Conservation (phyloP, 148 eudicot species). For the Fagopyrum homotropicum region DNA sequence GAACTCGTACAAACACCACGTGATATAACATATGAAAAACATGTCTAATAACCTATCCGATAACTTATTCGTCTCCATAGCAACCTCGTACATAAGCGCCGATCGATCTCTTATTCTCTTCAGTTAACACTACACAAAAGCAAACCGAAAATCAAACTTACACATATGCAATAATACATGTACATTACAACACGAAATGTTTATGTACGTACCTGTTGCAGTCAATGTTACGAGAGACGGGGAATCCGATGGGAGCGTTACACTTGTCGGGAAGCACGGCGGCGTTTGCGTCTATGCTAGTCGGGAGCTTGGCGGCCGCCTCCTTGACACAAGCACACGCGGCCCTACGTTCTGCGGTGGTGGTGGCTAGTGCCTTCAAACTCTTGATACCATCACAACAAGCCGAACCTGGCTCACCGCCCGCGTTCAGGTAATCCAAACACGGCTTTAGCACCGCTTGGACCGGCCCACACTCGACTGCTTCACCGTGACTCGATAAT, state of each 20-base stretch:
- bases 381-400: slow-evolving; percentile 31
- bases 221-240: slow-evolving; percentile 16
- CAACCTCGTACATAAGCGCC: not conserved
- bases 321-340: slow-evolving; percentile 35
- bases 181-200: not conserved
- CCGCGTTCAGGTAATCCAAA: not conserved
- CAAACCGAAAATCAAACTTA: not conserved
- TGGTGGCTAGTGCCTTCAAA: slow-evolving; percentile 22
- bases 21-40: not conserved
- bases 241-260: slow-evolving; percentile 14
- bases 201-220: slow-evolving; percentile 19
- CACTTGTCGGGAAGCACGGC: slow-evolving; percentile 17
- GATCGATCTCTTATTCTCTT: not conserved
- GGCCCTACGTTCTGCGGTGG: slow-evolving; percentile 26
- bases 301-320: slow-evolving; percentile 15
- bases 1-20: no score
- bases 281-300: slow-evolving; percentile 15
- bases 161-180: not conserved
- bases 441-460: not conserved
- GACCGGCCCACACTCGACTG: not conserved
- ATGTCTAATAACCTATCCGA: not conserved
- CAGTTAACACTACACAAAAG: slow-evolving; percentile 3
- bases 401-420: not conserved
- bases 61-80: not conserved
- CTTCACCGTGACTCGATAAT: not conserved